These are phyloP conservation scores for Dipodascus albidus DNA, from an alignment of 805 yeast species.

Conservation along the genomic window DNA sequence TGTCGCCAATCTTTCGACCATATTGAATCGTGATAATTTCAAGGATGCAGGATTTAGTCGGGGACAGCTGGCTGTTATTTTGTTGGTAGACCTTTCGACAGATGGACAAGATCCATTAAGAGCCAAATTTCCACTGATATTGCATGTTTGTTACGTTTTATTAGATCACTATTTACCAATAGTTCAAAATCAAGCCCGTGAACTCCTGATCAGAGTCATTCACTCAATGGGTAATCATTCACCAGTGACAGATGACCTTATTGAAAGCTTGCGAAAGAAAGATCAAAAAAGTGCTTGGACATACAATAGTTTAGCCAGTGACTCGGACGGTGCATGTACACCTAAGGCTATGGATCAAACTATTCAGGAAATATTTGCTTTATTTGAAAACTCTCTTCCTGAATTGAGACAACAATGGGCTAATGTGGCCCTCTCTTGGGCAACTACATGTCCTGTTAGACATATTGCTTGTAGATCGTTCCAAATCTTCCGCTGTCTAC, in stretches of 20 bases:
- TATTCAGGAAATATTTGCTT: constrained; percentile 48
- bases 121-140: constrained; percentile 52
- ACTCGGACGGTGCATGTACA: constrained; percentile 68
- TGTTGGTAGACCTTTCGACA: constrained; percentile 69
- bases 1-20: constrained; percentile 55
- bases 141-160: constrained; percentile 71
- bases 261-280: constrained; percentile 43
- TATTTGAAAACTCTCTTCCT: constrained; percentile 33
- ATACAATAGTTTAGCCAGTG: constrained; percentile 73
- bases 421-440: constrained; percentile 75
- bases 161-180: constrained; percentile 78
- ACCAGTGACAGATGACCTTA: constrained; percentile 42
- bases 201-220: constrained; percentile 59
- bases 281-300: constrained; percentile 53
- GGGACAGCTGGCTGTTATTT: constrained; percentile 78
- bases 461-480: constrained; percentile 96
- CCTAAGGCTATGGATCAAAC: constrained; percentile 77
- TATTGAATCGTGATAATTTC: constrained; percentile 38
- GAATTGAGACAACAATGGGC: constrained; percentile 76
- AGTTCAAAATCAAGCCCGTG: constrained; percentile 77
- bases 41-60: constrained; percentile 72
- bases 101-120: constrained; percentile 47
- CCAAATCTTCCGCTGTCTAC: constrained; percentile 76
- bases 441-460: constrained; percentile 93
- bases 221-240: constrained; percentile 48